Conservation (phyloP, 2,329 filamentous ascomycete genomes). For the Colletotrichum sp. region DNA sequence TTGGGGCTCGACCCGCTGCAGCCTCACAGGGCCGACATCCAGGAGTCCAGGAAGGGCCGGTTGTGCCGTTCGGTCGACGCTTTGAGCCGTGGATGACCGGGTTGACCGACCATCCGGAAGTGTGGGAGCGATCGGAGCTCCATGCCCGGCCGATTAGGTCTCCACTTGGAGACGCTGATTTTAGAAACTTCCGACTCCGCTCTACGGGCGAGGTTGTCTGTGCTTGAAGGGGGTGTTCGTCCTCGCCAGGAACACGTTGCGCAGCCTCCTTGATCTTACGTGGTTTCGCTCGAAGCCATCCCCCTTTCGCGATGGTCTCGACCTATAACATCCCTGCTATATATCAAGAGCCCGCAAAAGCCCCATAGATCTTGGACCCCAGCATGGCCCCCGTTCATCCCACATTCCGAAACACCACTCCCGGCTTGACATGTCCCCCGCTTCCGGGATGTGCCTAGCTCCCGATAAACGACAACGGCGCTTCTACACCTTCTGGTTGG, state of each 20-base stretch:
- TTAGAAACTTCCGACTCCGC: neutral
- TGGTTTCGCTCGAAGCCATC: neutral
- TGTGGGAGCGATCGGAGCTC: neutral
- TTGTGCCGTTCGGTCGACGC: neutral
- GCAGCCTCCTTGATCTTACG: constrained; percentile 5
- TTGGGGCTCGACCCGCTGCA: neutral
- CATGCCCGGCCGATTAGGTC: neutral
- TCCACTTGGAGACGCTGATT: neutral
- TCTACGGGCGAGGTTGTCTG: neutral
- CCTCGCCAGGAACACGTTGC: neutral
- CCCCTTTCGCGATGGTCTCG: neutral
- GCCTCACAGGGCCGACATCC: neutral
- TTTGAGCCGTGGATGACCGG: neutral
- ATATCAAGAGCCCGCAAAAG: neutral
- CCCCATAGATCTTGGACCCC: neutral
- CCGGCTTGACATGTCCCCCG: neutral
- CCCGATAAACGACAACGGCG: neutral
- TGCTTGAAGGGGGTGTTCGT: neutral
- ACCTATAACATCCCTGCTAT: neutral
- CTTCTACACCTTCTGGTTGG: neutral
- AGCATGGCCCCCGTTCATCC: neutral
- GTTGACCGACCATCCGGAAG: neutral
- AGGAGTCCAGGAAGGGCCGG: neutral
- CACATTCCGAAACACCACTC: constrained; percentile 5
- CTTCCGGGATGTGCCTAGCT: neutral